A percentile compares a stretch with the other conserved stretches of the same genome.
phyloP scores from a whole-genome alignment of 2,329 filamentous ascomycete genomes.

The Capronia americana region DNA sequence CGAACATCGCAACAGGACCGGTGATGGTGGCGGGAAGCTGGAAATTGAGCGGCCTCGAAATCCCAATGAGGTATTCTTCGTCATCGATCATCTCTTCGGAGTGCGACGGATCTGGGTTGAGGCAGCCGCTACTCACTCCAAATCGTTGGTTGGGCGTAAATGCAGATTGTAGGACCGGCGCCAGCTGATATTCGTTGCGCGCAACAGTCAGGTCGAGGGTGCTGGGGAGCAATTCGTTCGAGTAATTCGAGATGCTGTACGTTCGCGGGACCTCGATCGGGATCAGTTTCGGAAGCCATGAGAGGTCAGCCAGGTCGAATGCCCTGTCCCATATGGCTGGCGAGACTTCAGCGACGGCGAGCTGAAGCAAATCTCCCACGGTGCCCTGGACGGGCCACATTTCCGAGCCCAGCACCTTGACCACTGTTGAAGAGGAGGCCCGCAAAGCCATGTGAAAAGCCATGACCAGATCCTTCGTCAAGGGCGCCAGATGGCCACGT shows the following conservation, averaged over 20 bases:
- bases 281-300: constrained; percentile 30
- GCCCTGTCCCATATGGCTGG: constrained; percentile 28
- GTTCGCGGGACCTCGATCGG: constrained; percentile 26
- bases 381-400: constrained; percentile 32
- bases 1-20: constrained; percentile 29
- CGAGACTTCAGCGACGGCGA: constrained; percentile 29
- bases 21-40: constrained; percentile 24
- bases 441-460: constrained; percentile 26
- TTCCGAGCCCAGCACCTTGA: constrained; percentile 26
- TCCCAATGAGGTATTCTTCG: constrained; percentile 30
- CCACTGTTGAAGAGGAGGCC: constrained; percentile 26
- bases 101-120: constrained; percentile 25
- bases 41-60: constrained; percentile 26
- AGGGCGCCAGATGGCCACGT: constrained; percentile 27
- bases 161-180: constrained; percentile 14
- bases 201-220: constrained; percentile 27
- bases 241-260: constrained; percentile 32
- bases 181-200: constrained; percentile 22
- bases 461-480: constrained; percentile 28
- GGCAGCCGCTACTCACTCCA: constrained; percentile 27
- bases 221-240: constrained; percentile 27
- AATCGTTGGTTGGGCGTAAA: constrained; percentile 5
- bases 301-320: constrained; percentile 27
- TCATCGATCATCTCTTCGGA: constrained; percentile 25
- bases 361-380: constrained; percentile 30